Evolutionary conservation across 2,329 filamentous ascomycete species (phyloP), one percentile per base, ranked within the genome.

Genomic region (Cordyceps javanica): DNA sequence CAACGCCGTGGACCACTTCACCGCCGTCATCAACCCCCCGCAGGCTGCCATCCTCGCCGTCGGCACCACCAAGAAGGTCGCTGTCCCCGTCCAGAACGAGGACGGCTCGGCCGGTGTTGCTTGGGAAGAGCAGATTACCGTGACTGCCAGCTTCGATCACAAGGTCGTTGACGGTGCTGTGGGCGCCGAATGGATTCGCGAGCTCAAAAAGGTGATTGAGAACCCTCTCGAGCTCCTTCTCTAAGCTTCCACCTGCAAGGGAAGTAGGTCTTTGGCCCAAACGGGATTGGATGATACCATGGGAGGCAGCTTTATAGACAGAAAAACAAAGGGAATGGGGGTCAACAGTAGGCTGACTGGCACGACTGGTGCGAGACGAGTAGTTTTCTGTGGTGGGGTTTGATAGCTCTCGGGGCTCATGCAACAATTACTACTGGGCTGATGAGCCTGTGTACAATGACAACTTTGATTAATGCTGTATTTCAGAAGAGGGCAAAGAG

Each of bases 61-160:
- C 60, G 94, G 95, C 68, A 95, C 91, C 64, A 91, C 90, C 67
- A 89, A 90, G 78, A 97, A 97, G 88, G 93, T 97, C 56, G 90
- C 95, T 48, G 78, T 97, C 57, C 91, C 91, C 53, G 84, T 84
- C 41, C 90, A 95, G 80, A 86, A 82, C 59, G 92, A 94, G 75
- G 91, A 96, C 62, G 91, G 90, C 60, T 85, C 85, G 45, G 77
- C 82, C 19, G 72, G 75, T 57, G 79, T 96, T 48, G 90, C 90
- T 74, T 99, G 90, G 89, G 94, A 99, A 67, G 94, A 99, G 72
- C 92, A 97, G 82, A 97, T 99, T 69, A 85, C 89, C 61, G 87
- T 99, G 60, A 97, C 92, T 39, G 93, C 81, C 69, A 95, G 90
- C 81, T 99, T 99, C 73, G 94, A 99, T 81, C 94, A 99, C 86